Evolutionary conservation across 2,329 filamentous ascomycete genomes (phyloP).

Genomic region (Botrytis medusae): DNA sequence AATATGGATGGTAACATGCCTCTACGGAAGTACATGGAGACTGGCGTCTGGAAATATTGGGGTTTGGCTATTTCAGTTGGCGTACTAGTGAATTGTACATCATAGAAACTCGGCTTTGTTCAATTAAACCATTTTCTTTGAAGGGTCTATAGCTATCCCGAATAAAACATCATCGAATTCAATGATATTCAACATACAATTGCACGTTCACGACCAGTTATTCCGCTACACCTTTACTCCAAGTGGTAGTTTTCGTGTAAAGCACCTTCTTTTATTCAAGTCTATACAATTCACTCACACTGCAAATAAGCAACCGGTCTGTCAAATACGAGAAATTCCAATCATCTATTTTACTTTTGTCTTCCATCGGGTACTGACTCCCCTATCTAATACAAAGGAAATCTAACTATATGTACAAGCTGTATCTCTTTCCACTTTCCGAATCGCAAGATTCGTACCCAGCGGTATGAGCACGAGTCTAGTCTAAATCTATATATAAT

Average conservation of each 20-base stretch:
- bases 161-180: not conserved
- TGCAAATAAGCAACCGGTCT: not conserved
- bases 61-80: not conserved
- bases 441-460: not conserved
- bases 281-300: not conserved
- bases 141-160: not conserved
- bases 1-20: not conserved
- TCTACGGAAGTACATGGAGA: constrained; percentile 2
- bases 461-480: not conserved
- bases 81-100: not conserved
- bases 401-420: not conserved
- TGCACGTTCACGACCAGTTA: not conserved
- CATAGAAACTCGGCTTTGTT: not conserved
- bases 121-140: not conserved
- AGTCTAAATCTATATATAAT: not conserved
- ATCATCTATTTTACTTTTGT: not conserved
- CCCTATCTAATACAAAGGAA: not conserved
- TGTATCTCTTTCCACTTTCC: not conserved
- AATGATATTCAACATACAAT: not conserved
- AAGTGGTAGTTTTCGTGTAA: not conserved
- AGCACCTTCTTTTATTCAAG: not conserved
- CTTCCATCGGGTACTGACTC: not conserved
- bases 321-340: not conserved
- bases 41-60: not conserved
- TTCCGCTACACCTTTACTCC: not conserved